Percentiles rank a stretch among this genome's conserved stretches.
Evolutionary conservation across 331 rosid species (phyloP).

Genomic region (Malus hybrid): DNA sequence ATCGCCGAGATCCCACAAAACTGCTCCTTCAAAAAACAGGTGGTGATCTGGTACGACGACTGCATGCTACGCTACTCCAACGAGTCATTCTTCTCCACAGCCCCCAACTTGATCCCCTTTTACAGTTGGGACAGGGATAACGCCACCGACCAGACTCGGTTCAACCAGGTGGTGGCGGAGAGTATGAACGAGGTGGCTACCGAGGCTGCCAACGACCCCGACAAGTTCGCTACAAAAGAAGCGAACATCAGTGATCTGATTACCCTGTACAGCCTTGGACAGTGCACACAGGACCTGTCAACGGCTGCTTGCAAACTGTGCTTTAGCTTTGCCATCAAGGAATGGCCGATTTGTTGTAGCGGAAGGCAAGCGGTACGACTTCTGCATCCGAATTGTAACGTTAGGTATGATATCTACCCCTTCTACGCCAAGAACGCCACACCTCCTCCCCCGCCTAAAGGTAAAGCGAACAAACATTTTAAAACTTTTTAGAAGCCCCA

Average conservation of each 20-base stretch:
- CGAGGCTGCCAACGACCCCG: not conserved
- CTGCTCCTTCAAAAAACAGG: too few relatives aligned
- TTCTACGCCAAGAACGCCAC: slow-evolving; percentile 12
- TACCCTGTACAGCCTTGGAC: slow-evolving; percentile 20
- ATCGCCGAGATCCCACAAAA: too few relatives aligned
- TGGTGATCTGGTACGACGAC: too few relatives aligned
- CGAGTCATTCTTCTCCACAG: too few relatives aligned
- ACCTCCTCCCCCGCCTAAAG: not conserved
- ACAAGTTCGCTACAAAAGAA: slow-evolving; percentile 19
- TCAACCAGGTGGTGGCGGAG: not conserved
- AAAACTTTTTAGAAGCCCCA: too few relatives aligned
- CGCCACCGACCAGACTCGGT: not conserved
- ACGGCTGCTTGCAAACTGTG: slow-evolving; percentile 15
- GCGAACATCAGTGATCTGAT: not conserved
- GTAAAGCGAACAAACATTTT: not conserved
- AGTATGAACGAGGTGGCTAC: slow-evolving; percentile 9
- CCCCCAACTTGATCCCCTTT: too few relatives aligned
- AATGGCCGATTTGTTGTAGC: not conserved
- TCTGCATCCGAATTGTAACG: slow-evolving; percentile 21
- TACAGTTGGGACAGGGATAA: not conserved
- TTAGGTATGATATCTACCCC: slow-evolving; percentile 31
- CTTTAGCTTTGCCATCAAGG: not conserved
- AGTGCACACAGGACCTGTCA: slow-evolving; percentile 31
- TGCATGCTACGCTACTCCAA: too few relatives aligned
- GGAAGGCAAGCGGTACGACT: slow-evolving; percentile 23